These are phyloP conservation scores for Flaveria bidentis DNA, from an alignment of 129 eudicot genomes.

Conservation along the genomic window DNA sequence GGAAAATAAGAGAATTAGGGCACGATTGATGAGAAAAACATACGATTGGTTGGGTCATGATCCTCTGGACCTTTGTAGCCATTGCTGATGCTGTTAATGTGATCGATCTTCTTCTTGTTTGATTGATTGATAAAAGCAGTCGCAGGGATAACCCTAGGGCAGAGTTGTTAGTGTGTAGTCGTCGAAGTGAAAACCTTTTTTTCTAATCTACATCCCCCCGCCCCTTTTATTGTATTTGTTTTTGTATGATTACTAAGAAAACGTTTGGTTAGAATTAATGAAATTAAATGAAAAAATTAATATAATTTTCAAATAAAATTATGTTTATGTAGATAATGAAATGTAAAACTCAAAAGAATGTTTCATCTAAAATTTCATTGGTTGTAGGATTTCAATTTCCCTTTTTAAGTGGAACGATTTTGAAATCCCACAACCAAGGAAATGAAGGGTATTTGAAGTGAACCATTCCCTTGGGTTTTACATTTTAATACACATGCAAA, in stretches of 20 bases:
- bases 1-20: background rate
- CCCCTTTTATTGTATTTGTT: background rate
- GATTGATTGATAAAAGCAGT: slow-evolving; percentile 20
- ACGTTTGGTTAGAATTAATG: too few species aligned
- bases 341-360: too few species aligned
- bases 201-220: background rate
- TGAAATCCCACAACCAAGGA: too few species aligned
- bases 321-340: too few species aligned
- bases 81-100: slow-evolving; percentile 40
- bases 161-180: background rate
- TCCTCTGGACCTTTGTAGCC: slow-evolving; percentile 93
- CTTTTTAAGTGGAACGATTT: too few species aligned
- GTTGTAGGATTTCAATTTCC: too few species aligned
- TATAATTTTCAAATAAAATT: too few species aligned
- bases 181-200: background rate
- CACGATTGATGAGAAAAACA: background rate
- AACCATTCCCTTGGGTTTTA: too few species aligned
- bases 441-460: too few species aligned
- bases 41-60: slow-evolving; percentile 93
- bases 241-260: background rate
- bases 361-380: too few species aligned
- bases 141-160: slow-evolving; percentile 9
- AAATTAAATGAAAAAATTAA: too few species aligned
- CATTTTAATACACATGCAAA: too few species aligned
- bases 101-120: slow-evolving; percentile 4